Percentiles rank a stretch among this genome's conserved stretches.
Evolutionary conservation across 2,329 filamentous ascomycete species (phyloP).

Genomic region (Calonectria hongkongensis): DNA sequence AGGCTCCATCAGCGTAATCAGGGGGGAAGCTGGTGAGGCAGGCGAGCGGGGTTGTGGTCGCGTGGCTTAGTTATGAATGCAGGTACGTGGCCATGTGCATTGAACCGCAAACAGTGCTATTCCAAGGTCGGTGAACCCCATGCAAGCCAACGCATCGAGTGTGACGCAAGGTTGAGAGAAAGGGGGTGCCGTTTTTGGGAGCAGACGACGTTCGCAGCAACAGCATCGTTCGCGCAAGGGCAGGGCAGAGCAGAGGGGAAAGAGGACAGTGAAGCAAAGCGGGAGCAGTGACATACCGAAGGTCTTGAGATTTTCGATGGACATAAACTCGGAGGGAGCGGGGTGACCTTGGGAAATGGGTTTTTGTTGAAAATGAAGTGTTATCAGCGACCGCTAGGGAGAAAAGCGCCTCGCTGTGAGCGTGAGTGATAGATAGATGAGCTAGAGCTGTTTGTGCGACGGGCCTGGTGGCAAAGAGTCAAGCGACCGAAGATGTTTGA

Average conservation of each 20-base stretch:
- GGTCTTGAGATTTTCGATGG: slow-evolving; percentile 98
- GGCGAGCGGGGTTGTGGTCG: slow-evolving; percentile 43
- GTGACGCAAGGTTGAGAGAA: slow-evolving; percentile 11
- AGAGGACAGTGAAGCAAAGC: neutral
- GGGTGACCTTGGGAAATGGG: slow-evolving; percentile 74
- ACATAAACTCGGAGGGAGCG: slow-evolving; percentile 92
- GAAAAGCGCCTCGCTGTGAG: slow-evolving; percentile 67
- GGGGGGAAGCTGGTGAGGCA: slow-evolving; percentile 22
- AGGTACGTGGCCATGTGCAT: slow-evolving; percentile 49
- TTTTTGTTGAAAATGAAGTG: slow-evolving; percentile 63
- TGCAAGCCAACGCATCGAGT: slow-evolving; percentile 14
- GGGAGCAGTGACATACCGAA: slow-evolving; percentile 79
- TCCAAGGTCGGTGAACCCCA: neutral
- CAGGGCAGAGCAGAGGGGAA: neutral
- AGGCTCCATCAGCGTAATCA: slow-evolving; percentile 25
- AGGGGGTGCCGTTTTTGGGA: neutral
- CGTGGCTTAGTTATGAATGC: slow-evolving; percentile 50
- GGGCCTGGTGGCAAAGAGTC: slow-evolving; percentile 17
- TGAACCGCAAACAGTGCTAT: slow-evolving; percentile 27
- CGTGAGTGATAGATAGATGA: slow-evolving; percentile 46
- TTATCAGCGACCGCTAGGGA: slow-evolving; percentile 72
- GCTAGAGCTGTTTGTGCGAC: slow-evolving; percentile 42
- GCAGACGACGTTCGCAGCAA: neutral
- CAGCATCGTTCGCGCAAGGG: neutral
- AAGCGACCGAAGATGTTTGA: slow-evolving; percentile 37